These are phyloP conservation scores for Arthromyces matolae DNA, from an alignment of 768 basidiomycete genomes.

Conservation along the genomic window DNA sequence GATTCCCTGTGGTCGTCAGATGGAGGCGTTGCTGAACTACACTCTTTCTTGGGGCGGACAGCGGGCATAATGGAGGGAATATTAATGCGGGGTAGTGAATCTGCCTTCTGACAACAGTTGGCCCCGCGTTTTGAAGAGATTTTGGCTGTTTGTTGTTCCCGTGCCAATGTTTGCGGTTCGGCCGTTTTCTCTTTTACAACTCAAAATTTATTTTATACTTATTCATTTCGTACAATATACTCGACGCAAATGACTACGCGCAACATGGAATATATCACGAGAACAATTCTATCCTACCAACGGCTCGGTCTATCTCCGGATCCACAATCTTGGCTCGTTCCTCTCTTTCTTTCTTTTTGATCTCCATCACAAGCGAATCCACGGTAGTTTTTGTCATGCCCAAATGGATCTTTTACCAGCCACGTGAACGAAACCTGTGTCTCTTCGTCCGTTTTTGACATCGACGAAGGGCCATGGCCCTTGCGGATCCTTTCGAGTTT, in stretches of 20 bases:
- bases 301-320: constrained; percentile 43
- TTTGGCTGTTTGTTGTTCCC: constrained; percentile 40
- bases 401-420: constrained; percentile 20
- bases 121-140: constrained; percentile 32
- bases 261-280: constrained; percentile 38
- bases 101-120: constrained; percentile 20
- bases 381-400: constrained; percentile 32
- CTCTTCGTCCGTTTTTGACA: constrained; percentile 8
- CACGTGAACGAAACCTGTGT: constrained; percentile 25
- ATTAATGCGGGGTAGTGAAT: constrained; percentile 28
- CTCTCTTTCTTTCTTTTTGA: constrained; percentile 29
- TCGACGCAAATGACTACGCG: constrained; percentile 18
- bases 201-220: constrained; percentile 38
- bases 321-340: constrained; percentile 33
- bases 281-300: constrained; percentile 31
- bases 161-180: constrained; percentile 38
- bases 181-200: constrained; percentile 36
- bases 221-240: constrained; percentile 25
- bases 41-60: constrained; percentile 65
- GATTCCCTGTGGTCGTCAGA: constrained; percentile 63
- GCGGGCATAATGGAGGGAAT: constrained; percentile 53
- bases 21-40: constrained; percentile 55
- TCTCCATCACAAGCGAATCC: constrained; percentile 32
- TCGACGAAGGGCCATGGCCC: constrained; percentile 5
- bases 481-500: constrained; percentile 3